Evolutionary conservation across 2,329 filamentous ascomycete genomes (phyloP), one percentile per base, ranked within the genome.

Genomic region (Graphilbum fragrans): DNA sequence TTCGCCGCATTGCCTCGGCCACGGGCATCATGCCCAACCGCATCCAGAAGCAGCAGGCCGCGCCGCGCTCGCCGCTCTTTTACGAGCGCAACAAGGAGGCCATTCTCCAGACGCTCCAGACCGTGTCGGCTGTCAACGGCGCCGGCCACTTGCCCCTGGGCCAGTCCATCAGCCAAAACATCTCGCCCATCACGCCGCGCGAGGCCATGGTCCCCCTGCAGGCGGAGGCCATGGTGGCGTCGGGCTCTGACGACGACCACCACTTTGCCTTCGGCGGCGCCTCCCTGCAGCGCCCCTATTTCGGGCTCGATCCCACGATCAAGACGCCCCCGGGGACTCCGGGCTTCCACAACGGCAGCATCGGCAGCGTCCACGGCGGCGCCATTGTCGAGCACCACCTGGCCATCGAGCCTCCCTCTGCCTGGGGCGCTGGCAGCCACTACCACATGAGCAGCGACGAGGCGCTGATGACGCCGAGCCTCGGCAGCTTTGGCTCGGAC

Each of bases 1-100:
- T 76, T 58, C 65, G 70, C 20, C 66, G 72, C 34, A 72, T 74
- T 35, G 65, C 67, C 14, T 76, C 72, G 3, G 63, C 68, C 9
- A 66, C 63, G 4, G 67, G 70, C 6, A 40, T 48, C 10, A 53
- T 64, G 36, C 47, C 58, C 29, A 60, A 58, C 12, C 57, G 66
- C 18, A 61, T 69, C 14, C 62, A 66, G 38, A 69, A 69, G 47
- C 50, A 57, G 2, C 45, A 47, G 10, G 47, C 53, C 1, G 61
- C 59, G 4, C 64, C 64, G 0, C 61, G 64, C 16, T 69, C 66
- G 1, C 65, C 66, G 12, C 56, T 65, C 45, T 57, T 55, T 47
- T 62, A 65, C 37, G 67, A 67, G 34, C 64, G 63, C 21, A 68
- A 61, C 46, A 58, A 63, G 29, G 68, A 71, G 43, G 62, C 55